Base-by-base conservation (phyloP, 140 eudicot species). In the Eryngium alpinum region DNA sequence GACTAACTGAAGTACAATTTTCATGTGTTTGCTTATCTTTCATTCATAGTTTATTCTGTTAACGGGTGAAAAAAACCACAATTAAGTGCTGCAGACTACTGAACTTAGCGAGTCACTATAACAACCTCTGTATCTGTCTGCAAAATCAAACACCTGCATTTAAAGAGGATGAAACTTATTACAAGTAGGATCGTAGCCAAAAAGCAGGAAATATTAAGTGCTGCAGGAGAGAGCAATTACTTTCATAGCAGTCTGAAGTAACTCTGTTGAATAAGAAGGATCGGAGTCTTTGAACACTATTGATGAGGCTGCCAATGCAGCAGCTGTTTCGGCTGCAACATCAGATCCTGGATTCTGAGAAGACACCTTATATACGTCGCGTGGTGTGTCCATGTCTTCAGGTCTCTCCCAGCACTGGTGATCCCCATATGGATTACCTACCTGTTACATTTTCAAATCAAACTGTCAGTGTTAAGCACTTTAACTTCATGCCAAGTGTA, bases 341-440 rank as follows among this genome's bases (percentile, higher is more conserved):
- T 95, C 99, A n/a, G 99, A 95, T 15, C 99, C 99, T 10, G 99
- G 99, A 75, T 87, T 91, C 79, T 87, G 89, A 71, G 97, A 19
- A 5, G 97, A 80, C 31, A 95, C 96, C 84, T 90, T 88, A 87
- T 95, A 95, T 21, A 90, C 99, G 57, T 86, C 87, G 0, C 99
- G 93, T 34, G 92, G 88, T 0, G 99, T 95, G 87, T 95, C 99
- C 99, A 95, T 95, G 87, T 92, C 99, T 79, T 95, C 99, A 2
- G 99, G 97, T 75, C 99, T 88, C 78, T 95, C 97, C 99, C 99
- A 95, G 34, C 99, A 95, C n/a, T 51, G 84, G 73, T 95, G 99
- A 83, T 95, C 99, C 6, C 74, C 34, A 81, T 92, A 84, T 15
- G 99, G 94, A 24, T 95, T 95, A 44, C 92, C 99, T 62, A 94